phyloP scores from a whole-genome alignment of 2,329 filamentous ascomycete genomes.

The Microcyclosporella mali region DNA sequence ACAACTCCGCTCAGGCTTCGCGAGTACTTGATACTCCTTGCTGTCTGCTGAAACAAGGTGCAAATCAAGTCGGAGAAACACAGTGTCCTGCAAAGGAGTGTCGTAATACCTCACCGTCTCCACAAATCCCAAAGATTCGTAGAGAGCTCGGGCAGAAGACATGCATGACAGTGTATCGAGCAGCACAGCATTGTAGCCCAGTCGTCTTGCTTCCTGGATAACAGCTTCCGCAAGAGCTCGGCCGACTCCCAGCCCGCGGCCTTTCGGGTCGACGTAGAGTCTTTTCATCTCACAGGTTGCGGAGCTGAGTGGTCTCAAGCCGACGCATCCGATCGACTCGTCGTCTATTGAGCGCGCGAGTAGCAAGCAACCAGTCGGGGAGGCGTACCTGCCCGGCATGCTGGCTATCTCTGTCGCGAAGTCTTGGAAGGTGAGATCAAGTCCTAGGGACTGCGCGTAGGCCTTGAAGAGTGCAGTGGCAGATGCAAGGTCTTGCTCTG shows the following conservation, averaged over 20 bases:
- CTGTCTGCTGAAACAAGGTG: background rate
- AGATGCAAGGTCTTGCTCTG: slow-evolving; percentile 38
- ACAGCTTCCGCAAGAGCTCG: slow-evolving; percentile 42
- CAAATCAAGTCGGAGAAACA: slow-evolving; percentile 40
- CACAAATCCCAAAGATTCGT: slow-evolving; percentile 47
- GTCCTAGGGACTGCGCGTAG: slow-evolving; percentile 40
- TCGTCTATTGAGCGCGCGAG: slow-evolving; percentile 37
- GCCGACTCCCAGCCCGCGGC: slow-evolving; percentile 47
- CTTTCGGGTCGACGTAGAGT: slow-evolving; percentile 46
- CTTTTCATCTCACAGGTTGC: slow-evolving; percentile 49
- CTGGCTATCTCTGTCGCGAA: slow-evolving; percentile 48
- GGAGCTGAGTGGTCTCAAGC: slow-evolving; percentile 37
- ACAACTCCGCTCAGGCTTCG: too few species aligned
- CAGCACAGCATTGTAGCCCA: slow-evolving; percentile 49
- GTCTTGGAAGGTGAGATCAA: slow-evolving; percentile 54
- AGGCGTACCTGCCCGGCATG: slow-evolving; percentile 51
- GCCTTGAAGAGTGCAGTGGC: slow-evolving; percentile 34
- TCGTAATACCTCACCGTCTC: slow-evolving; percentile 51
- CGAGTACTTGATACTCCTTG: too few species aligned
- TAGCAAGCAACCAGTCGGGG: slow-evolving; percentile 43
- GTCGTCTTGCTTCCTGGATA: slow-evolving; percentile 39
- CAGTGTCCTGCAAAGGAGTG: slow-evolving; percentile 48
- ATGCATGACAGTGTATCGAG: slow-evolving; percentile 53
- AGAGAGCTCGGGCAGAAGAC: slow-evolving; percentile 46
- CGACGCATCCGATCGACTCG: slow-evolving; percentile 46